Percentiles rank a stretch among this genome's conserved stretches.
Conservation (phyloP, 176 grass and related monocot genomes). For the Oryza punctata region DNA sequence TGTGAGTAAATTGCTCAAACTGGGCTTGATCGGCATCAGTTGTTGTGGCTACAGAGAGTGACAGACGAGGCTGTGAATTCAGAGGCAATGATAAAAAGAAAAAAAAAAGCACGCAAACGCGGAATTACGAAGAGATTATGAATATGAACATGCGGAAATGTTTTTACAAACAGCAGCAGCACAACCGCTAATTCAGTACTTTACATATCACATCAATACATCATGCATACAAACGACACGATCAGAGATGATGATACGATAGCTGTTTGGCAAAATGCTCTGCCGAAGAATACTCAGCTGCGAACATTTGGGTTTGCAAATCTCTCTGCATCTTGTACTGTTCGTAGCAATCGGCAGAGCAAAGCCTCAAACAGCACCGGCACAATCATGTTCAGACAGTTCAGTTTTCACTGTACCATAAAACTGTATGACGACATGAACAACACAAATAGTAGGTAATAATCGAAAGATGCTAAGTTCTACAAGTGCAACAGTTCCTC, state of each 20-base stretch:
- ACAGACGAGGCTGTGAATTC: too few species aligned
- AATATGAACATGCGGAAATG: background rate
- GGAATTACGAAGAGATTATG: too few species aligned
- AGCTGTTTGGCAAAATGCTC: conserved; percentile 26
- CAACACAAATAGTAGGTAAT: background rate
- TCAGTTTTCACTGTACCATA: background rate
- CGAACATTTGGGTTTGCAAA: background rate
- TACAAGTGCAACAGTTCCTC: background rate
- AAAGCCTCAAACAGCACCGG: background rate
- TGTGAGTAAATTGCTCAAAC: too few species aligned
- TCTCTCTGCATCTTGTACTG: background rate
- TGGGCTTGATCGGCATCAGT: too few species aligned
- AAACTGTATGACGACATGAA: background rate
- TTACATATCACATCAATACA: background rate
- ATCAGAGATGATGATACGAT: background rate
- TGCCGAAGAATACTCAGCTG: too few species aligned
- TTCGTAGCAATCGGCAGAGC: background rate
- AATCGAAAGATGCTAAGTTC: background rate
- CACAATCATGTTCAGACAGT: background rate
- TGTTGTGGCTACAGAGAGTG: too few species aligned
- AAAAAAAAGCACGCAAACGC: too few species aligned
- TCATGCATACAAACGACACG: background rate
- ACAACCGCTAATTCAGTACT: background rate
- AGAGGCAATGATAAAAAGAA: too few species aligned
- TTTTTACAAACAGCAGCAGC: background rate